Conservation (phyloP, 495 filamentous ascomycete species). For the Acidomyces sp. region DNA sequence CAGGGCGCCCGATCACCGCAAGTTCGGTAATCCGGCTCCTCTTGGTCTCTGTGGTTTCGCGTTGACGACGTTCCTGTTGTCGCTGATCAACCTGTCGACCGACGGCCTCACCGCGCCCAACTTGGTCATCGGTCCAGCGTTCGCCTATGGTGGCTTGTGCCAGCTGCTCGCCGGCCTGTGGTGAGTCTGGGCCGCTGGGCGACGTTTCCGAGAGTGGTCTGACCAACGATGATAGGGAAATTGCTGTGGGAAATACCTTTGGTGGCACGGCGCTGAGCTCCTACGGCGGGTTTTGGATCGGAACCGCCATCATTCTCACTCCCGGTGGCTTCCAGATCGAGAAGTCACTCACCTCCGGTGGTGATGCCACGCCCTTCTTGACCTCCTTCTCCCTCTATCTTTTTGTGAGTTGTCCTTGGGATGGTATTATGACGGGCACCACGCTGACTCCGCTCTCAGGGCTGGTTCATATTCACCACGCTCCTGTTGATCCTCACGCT, state of each 20-base stretch:
- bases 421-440: not conserved
- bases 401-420: conserved; percentile 37
- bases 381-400: conserved; percentile 77
- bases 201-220: not conserved
- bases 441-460: conserved; percentile 29
- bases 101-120: conserved; percentile 37
- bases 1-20: conserved; percentile 58
- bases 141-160: conserved; percentile 54
- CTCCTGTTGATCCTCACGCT: conserved; percentile 80
- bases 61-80: conserved; percentile 88
- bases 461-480: conserved; percentile 98
- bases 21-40: conserved; percentile 52
- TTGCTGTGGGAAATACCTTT: conserved; percentile 93
- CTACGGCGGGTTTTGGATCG: conserved; percentile 95
- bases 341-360: conserved; percentile 22
- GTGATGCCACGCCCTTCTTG: conserved; percentile 37
- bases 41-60: conserved; percentile 71
- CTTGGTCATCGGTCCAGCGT: conserved; percentile 32
- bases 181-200: conserved; percentile 42
- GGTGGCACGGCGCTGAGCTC: conserved; percentile 94
- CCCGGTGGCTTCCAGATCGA: conserved; percentile 58
- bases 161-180: conserved; percentile 96
- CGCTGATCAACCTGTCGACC: conserved; percentile 64
- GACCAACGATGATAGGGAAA: conserved; percentile 53
- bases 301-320: conserved; percentile 78